These are phyloP conservation scores for Tieghemostelium lacteum DNA, from an alignment of 78 protist genomes.

Conservation along the genomic window DNA sequence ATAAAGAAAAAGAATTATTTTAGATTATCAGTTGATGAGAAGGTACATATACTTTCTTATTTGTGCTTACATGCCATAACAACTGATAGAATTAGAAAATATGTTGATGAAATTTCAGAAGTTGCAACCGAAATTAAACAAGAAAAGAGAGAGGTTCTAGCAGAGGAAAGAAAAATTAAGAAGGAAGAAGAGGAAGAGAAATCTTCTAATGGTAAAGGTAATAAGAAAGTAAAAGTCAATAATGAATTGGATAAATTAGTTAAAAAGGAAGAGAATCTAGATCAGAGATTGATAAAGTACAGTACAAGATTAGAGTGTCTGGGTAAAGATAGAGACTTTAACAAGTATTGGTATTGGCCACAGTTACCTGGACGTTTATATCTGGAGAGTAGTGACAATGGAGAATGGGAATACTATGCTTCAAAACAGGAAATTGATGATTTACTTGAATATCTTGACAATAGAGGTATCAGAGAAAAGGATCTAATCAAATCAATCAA, in stretches of 20 bases:
- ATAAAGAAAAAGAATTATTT: conserved; percentile 40
- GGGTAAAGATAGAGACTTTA: conserved; percentile 47
- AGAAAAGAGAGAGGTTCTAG: conserved; percentile 31
- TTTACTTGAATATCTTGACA: conserved; percentile 28
- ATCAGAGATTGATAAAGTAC: conserved; percentile 32
- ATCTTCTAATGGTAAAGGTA: not conserved
- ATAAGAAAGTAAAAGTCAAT: not conserved
- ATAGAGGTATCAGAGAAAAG: conserved; percentile 58
- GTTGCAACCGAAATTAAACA: conserved; percentile 39
- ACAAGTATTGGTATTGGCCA: conserved; percentile 75
- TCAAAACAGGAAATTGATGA: conserved; percentile 58
- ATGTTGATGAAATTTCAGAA: conserved; percentile 42
- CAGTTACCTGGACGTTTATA: conserved; percentile 54
- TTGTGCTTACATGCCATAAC: conserved; percentile 16
- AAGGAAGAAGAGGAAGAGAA: not conserved
- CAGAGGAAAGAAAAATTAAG: conserved; percentile 56
- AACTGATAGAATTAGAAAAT: conserved; percentile 54
- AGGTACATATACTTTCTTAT: conserved; percentile 29
- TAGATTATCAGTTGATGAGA: conserved; percentile 29
- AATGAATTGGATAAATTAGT: conserved; percentile 35
- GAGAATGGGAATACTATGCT: conserved; percentile 49
- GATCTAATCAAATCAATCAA: conserved; percentile 19
- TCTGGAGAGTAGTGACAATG: conserved; percentile 5
- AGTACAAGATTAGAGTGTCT: conserved; percentile 34
- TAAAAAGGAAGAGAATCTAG: conserved; percentile 29